A percentile compares a stretch with the other conserved stretches of the same genome.
phyloP scores from a whole-genome alignment of 2,329 filamentous ascomycete species.

The Phaeosphaeria sp. region DNA sequence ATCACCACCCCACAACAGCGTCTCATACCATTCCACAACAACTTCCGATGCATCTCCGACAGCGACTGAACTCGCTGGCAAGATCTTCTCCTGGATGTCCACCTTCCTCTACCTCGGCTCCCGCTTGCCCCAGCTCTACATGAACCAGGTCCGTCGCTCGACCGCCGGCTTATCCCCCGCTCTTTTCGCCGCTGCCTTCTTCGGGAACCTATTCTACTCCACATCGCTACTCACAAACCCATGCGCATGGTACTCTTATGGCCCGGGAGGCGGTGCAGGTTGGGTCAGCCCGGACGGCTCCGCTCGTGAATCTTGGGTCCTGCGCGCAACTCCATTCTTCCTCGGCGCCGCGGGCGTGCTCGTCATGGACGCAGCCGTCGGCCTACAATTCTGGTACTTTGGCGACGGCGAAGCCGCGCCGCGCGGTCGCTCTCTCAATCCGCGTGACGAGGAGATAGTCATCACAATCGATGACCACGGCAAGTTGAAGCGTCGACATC shows the following conservation, averaged over 20 bases:
- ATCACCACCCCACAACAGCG: constrained; percentile 14
- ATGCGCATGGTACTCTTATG: constrained; percentile 65
- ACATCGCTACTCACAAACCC: constrained; percentile 68
- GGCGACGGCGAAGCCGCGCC: constrained; percentile 54
- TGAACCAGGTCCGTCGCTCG: constrained; percentile 68
- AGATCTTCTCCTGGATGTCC: constrained; percentile 52
- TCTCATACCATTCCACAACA: constrained; percentile 13
- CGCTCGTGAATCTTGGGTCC: constrained; percentile 63
- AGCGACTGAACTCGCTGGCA: constrained; percentile 47
- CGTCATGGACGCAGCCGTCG: constrained; percentile 67
- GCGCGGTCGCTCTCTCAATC: constrained; percentile 19
- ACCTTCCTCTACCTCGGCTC: constrained; percentile 51
- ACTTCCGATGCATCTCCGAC: constrained; percentile 19
- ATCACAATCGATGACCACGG: constrained; percentile 52
- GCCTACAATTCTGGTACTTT: constrained; percentile 68
- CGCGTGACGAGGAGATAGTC: constrained; percentile 54
- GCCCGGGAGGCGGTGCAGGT: constrained; percentile 61
- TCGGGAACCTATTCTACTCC: constrained; percentile 73
- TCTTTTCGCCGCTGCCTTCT: constrained; percentile 71
- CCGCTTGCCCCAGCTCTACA: constrained; percentile 66
- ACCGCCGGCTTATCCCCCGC: constrained; percentile 69
- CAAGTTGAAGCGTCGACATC: constrained; percentile 40
- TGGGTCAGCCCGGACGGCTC: constrained; percentile 67
- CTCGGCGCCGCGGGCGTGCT: constrained; percentile 71
- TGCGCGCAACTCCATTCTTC: constrained; percentile 68